These are phyloP conservation scores for Halophytophthora polymorphica DNA, from an alignment of 352 stramenopile genomes.

Conservation along the genomic window DNA sequence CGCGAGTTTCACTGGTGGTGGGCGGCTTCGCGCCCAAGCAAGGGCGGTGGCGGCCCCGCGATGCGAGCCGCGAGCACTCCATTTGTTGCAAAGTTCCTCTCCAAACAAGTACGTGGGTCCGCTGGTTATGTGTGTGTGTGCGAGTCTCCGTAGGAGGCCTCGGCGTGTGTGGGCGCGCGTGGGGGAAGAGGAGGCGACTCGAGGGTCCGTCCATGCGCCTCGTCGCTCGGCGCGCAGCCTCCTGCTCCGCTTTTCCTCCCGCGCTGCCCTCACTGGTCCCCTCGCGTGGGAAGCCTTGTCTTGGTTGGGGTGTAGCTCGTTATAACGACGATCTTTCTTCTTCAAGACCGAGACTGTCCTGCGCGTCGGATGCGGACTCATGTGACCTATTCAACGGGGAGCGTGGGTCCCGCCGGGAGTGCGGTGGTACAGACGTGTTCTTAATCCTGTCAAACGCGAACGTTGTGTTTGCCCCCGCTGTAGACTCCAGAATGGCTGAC, in stretches of 20 bases:
- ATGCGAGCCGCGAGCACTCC: conserved; percentile 10
- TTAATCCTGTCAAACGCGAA: conserved; percentile 52
- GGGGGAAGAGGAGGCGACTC: background rate
- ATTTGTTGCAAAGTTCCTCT: conserved; percentile 89
- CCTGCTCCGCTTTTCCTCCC: background rate
- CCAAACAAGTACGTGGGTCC: conserved; percentile 72
- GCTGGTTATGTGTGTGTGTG: conserved; percentile 19
- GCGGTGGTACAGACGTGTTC: conserved; percentile 91
- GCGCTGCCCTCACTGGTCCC: background rate
- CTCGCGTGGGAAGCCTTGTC: conserved; percentile 8
- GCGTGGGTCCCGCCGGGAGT: conserved; percentile 37
- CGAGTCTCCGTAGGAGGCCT: background rate
- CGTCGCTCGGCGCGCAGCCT: conserved; percentile 4
- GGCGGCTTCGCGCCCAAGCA: conserved; percentile 6
- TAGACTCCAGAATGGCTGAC: conserved; percentile 85
- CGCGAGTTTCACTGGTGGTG: conserved; percentile 44
- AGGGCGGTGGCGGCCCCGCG: background rate
- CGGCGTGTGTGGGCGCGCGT: background rate
- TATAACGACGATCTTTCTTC: conserved; percentile 66
- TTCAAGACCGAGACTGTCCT: conserved; percentile 91
- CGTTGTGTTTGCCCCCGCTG: conserved; percentile 8
- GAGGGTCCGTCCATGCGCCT: conserved; percentile 3
- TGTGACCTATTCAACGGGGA: background rate
- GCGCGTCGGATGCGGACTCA: conserved; percentile 48
- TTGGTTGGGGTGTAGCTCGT: conserved; percentile 28